Evolutionary conservation across 2,329 filamentous ascomycete species (phyloP), one percentile per base, ranked within the genome.

Genomic region (Calonectria pseudoturangicola): DNA sequence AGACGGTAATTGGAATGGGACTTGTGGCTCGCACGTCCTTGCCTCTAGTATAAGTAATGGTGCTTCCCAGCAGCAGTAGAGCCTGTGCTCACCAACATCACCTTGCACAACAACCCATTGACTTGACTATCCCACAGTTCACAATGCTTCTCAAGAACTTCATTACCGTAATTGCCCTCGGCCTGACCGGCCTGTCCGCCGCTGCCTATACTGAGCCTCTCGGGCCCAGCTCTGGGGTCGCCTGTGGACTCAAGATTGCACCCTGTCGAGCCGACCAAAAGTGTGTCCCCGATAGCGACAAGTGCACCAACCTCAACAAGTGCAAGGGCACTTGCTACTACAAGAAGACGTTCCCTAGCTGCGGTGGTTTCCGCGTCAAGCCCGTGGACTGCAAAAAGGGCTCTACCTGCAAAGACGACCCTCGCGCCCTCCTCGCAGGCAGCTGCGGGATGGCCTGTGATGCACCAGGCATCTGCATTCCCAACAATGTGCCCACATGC

Each of bases 371-470:
- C 54, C 74, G 72, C 1, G 12, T 72, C 16, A 69, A 71, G 13
- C 82, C 83, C 8, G 63, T 70, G 0, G 56, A 70, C 0, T 85
- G 83, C 74, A 70, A 75, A 36, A 68, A 70, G 21, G 74, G 75
- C 13, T 74, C 74, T 2, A 68, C 73, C 2, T 86, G 84, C 66
- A 70, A 79, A 16, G 78, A 85, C 68, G 83, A 86, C 30, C 83
- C 84, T 13, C 80, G 83, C 45, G 58, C 69, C 12, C 77, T 60
- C 9, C 36, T 43, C 13, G 21, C 75, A 36, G 71, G 28, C 18
- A 63, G 63, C 64, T 85, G 83, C 50, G 83, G 83, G 9, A 74
- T 83, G 79, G 81, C 83, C 4, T 85, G 83, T 66, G 83, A 85
- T 50, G 65, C 25, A 8, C 80, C 81, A 0, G 83, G 83, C 2